Percentiles rank a stretch among this genome's conserved stretches.
phyloP scores from a whole-genome alignment of 2,329 filamentous ascomycete genomes.

The Scolecobasidium constrictum region DNA sequence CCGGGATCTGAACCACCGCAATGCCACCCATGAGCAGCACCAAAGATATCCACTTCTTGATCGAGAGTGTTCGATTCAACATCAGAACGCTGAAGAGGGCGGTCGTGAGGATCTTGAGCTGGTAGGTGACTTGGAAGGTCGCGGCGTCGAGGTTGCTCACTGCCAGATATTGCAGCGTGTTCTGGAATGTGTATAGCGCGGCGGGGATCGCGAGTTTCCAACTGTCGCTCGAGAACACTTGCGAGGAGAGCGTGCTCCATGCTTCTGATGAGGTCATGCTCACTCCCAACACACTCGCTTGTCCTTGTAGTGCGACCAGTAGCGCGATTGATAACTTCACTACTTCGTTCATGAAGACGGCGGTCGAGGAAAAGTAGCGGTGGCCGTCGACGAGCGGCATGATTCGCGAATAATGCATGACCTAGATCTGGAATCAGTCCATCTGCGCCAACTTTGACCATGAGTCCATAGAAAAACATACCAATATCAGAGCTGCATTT shows the following conservation, averaged over 20 bases:
- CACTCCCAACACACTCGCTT: conserved; percentile 64
- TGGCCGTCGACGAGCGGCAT: conserved; percentile 80
- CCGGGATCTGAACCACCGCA: conserved; percentile 67
- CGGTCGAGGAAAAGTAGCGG: conserved; percentile 87
- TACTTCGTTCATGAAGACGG: conserved; percentile 86
- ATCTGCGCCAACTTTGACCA: conserved; percentile 8
- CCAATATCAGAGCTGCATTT: conserved; percentile 68
- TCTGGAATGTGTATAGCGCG: conserved; percentile 79
- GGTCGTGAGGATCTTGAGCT: conserved; percentile 87
- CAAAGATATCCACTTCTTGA: conserved; percentile 70
- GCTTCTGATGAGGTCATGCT: conserved; percentile 71
- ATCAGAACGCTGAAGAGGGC: conserved; percentile 77
- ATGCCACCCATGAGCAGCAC: conserved; percentile 73
- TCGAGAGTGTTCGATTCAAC: conserved; percentile 57
- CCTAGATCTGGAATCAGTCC: no score
- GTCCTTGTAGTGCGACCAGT: conserved; percentile 79
- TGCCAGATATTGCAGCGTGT: conserved; percentile 86
- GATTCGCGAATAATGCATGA: conserved; percentile 89
- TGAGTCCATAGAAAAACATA: conserved; percentile 27
- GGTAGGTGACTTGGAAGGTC: conserved; percentile 87
- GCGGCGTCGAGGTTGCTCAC: conserved; percentile 85
- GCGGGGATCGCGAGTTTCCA: conserved; percentile 93
- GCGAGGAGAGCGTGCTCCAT: conserved; percentile 66
- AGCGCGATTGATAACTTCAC: conserved; percentile 81
- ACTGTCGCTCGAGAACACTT: conserved; percentile 79